Conservation (phyloP, 1,139 yeast genomes). For the Tardiomyces depauwii region DNA sequence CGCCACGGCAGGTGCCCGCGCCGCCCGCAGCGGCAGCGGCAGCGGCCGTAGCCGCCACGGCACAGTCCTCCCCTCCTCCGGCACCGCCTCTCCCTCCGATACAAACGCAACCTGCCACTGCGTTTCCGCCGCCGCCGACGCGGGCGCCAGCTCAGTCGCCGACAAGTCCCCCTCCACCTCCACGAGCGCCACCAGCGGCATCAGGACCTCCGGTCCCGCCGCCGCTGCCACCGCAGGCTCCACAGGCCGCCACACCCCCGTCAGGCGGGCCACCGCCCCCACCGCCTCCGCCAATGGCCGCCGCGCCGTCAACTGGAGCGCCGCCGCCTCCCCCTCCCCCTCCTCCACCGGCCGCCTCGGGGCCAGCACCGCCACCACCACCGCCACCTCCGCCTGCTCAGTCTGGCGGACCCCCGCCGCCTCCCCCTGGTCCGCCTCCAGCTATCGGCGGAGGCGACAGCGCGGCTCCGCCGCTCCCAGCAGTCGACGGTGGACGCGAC, state of each 20-base stretch:
- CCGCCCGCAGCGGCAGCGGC: slow-evolving; percentile 21
- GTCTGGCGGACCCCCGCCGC: slow-evolving; percentile 12
- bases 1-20: slow-evolving; percentile 20
- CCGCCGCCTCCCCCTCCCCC: slow-evolving; percentile 24
- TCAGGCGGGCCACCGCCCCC: slow-evolving; percentile 23
- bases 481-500: slow-evolving; percentile 17
- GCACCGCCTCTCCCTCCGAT: slow-evolving; percentile 21
- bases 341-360: slow-evolving; percentile 12
- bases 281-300: slow-evolving; percentile 17
- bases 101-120: slow-evolving; percentile 20
- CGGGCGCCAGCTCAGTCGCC: slow-evolving; percentile 12
- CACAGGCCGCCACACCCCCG: slow-evolving; percentile 22
- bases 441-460: slow-evolving; percentile 2
- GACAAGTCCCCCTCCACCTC: slow-evolving; percentile 11
- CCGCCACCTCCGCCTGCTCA: slow-evolving; percentile 3
- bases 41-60: slow-evolving; percentile 11
- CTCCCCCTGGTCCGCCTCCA: slow-evolving; percentile 18
- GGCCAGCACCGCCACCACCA: slow-evolving; percentile 10
- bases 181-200: slow-evolving; percentile 12
- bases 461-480: slow-evolving; percentile 12
- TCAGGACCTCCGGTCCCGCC: slow-evolving; percentile 17
- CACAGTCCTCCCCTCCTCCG: slow-evolving; percentile 22
- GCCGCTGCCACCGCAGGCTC: slow-evolving; percentile 14
- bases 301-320: slow-evolving; percentile 13
- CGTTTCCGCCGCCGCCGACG: slow-evolving; percentile 8